Evolutionary conservation across 2,329 filamentous ascomycete species (phyloP), one percentile per base, ranked within the genome.

Genomic region (Graphiopsis chlorocephala): DNA sequence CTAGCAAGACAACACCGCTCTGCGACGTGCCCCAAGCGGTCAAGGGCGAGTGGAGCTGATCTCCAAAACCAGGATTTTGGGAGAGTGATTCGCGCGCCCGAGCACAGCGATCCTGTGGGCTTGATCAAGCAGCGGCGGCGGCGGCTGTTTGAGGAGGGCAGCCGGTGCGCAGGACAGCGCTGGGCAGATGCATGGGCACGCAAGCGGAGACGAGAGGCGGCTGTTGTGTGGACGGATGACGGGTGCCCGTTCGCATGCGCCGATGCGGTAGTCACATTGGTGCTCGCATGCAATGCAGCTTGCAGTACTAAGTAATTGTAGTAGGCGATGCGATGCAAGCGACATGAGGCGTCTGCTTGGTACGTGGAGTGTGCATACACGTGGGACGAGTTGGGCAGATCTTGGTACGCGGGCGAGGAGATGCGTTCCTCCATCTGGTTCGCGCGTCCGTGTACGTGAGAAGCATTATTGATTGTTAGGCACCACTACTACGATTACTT

Each of bases 31-130:
- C 29, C 29, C 11, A 25, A 45, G 55, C 55, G 55, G 55, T 58
- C 29, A 57, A 28, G 48, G 48, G 25, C 23, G 28, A n/a, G 26
- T 23, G 23, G 25, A 20, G 47, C 28, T 58, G 55, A 28, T 58
- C 31, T 28, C 38, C 55, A 26, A 26, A 38, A 58, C 42, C 42
- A 50, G 58, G 42, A 33, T 50, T 50, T 50, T 50, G 58, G 58
- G 28, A 42, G 12, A 25, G 45, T 14, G 45, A 48, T 48, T 20
- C 23, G 56, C 20, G 12, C 29, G 45, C 29, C 58, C 58, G 28
- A 45, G 58, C 58, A 50, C 58, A 61, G 42, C 42, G 58, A 61
- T 61, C 58, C 17, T 59, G 56, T 28, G 35, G 56, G 35, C 26
- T 61, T 33, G 42, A 50, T 50, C 55, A 29, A 58, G 55, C 20